Evolutionary conservation across 1,139 yeast genomes (phyloP), one percentile per base, ranked within the genome.

Genomic region (Magnusiomyces fungicola): DNA sequence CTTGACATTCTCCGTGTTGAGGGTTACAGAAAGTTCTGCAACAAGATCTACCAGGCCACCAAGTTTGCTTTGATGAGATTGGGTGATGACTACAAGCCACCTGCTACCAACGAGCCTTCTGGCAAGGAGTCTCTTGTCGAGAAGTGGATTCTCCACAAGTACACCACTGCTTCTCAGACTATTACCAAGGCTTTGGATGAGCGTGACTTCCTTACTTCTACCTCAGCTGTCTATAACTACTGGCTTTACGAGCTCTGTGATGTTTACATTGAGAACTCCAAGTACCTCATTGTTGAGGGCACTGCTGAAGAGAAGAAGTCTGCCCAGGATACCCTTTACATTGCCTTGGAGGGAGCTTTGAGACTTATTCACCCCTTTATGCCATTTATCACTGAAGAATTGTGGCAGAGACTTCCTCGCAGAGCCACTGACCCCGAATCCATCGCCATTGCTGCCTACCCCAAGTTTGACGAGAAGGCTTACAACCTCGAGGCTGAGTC

Each of bases 1-100:
- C 79, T 92, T 68, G 97, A 92, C 67, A 89, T 92, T 62, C 75
- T 89, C 69, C 86, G 98, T 74, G 96, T 92, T 59, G 98, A 94
- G 69, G 98, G 98, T 64, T 92, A 92, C 82, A 81, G 98, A 73
- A 92, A 92, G 78, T 92, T 92, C 85, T 90, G 98, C 78, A 92
- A 92, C 81, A 92, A 92, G 81, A 92, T 92, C 62, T 92, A 88
- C 76, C 98, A 92, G 74, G 98, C 98, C 52, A 90, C 98, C 56
- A 92, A 92, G 73, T 92, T 92, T 65, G 98, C 89, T 39, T 75
- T 92, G 69, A 83, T 94, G 80, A 83, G 94, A 69, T 77, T 92
- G 58, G 98, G 97, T 52, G 83, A 79, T 25, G 95, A 83, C 67
- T 92, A 87, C 69, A 69, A 70, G 52, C 97, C 97, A 52, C 87